Base-by-base conservation (phyloP, 805 yeast species). In the Yamadazyma ubonensis region DNA sequence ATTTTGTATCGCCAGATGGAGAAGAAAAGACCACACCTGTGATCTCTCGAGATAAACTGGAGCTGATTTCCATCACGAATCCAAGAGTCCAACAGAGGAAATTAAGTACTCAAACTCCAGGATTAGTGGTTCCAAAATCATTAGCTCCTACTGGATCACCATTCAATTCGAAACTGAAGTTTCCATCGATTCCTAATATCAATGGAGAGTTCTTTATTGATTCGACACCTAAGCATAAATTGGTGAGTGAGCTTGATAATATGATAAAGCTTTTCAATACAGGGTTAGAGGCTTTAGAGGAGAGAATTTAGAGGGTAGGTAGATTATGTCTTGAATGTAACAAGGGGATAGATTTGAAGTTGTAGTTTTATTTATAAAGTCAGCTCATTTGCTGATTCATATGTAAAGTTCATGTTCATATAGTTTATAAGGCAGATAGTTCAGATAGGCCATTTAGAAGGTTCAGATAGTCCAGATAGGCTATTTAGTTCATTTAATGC, bases 281-380 rank as follows among this genome's bases (percentile, higher is more conserved):
- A 43, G 73, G 73, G 0, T 53, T 70, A 36, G 73, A 67, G n/a
- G 63, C 66, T 3, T 54, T 70, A 36, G 72, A 67, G 33, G 59
- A 52, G 12, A 52, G 41, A 29, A 38, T 53, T 21, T 54, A 57
- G 46, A 12, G n/a, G n/a, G n/a, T n/a, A n/a, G n/a, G n/a, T n/a
- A n/a, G n/a, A n/a, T n/a, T n/a, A n/a, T n/a, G n/a, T n/a, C n/a
- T n/a, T n/a, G n/a, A n/a, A n/a, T n/a, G n/a, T n/a, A n/a, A n/a
- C n/a, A n/a, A n/a, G n/a, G n/a, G n/a, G n/a, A n/a, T n/a, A n/a
- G n/a, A n/a, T n/a, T n/a, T n/a, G n/a, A n/a, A n/a, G n/a, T n/a
- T n/a, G n/a, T n/a, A n/a, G n/a, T n/a, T n/a, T n/a, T n/a, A n/a
- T n/a, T n/a, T n/a, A n/a, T n/a, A n/a, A n/a, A n/a, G n/a, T n/a